Percentiles rank a stretch among this genome's conserved stretches.
These are phyloP conservation scores for Claviceps spartinae DNA, from an alignment of 2,329 filamentous ascomycete species.

Conservation along the genomic window DNA sequence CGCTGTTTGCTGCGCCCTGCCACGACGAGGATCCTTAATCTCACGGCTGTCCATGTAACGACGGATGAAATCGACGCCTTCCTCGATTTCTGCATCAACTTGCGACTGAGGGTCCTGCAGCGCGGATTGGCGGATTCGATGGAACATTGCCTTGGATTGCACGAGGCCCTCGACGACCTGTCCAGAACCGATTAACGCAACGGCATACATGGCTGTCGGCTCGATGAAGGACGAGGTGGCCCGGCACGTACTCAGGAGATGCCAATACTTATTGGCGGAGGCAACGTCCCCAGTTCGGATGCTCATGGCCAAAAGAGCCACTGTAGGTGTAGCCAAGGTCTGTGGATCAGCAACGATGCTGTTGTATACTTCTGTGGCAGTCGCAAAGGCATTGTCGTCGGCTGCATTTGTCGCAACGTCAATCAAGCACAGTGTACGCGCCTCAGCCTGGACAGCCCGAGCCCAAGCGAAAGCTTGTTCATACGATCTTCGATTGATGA, in stretches of 20 bases:
- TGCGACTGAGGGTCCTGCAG: slow-evolving; percentile 35
- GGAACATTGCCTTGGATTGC: slow-evolving; percentile 76
- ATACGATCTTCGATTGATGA: slow-evolving; percentile 57
- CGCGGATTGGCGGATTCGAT: slow-evolving; percentile 56
- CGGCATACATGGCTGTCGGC: slow-evolving; percentile 78
- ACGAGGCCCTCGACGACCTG: slow-evolving; percentile 69
- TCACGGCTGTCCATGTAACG: slow-evolving; percentile 44
- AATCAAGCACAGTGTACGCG: slow-evolving; percentile 51
- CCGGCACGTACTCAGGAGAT: slow-evolving; percentile 48
- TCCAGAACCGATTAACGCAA: slow-evolving; percentile 76
- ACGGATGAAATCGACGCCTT: slow-evolving; percentile 59
- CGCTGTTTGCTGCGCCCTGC: slow-evolving; percentile 31
- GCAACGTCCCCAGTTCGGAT: slow-evolving; percentile 70
- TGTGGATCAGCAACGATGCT: slow-evolving; percentile 39
- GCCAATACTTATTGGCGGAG: slow-evolving; percentile 69
- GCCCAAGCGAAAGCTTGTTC: slow-evolving; percentile 63
- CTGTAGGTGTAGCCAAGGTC: slow-evolving; percentile 45
- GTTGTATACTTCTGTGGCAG: slow-evolving; percentile 54
- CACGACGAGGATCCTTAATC: slow-evolving; percentile 42
- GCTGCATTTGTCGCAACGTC: slow-evolving; percentile 66
- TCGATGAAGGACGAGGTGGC: slow-evolving; percentile 60
- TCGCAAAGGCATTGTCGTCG: slow-evolving; percentile 57
- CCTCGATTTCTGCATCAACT: slow-evolving; percentile 68
- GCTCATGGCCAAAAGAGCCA: slow-evolving; percentile 76
- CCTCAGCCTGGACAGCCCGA: slow-evolving; percentile 44